Percentiles rank a stretch among this genome's conserved stretches.
These are phyloP conservation scores for Talaromyces adpressus DNA, from an alignment of 495 filamentous ascomycete genomes.

Conservation along the genomic window DNA sequence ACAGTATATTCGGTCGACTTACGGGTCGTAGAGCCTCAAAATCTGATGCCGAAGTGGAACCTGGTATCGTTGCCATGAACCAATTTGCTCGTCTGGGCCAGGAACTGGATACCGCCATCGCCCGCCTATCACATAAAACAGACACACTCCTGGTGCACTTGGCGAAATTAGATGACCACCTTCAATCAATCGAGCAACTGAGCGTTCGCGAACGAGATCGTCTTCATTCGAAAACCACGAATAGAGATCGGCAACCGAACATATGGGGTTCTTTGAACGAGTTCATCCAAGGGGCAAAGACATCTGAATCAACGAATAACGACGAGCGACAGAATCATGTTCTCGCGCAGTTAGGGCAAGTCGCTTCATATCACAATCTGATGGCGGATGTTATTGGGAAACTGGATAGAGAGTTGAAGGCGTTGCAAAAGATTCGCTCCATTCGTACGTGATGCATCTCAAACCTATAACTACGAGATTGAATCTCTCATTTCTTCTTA, in stretches of 20 bases:
- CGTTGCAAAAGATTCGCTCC: constrained; percentile 11
- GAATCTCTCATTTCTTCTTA: neutral
- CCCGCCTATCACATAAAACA: constrained; percentile 29
- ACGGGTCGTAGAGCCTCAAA: neutral
- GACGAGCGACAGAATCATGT: constrained; percentile 11
- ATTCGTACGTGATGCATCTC: neutral
- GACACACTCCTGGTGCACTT: constrained; percentile 29
- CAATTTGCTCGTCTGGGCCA: constrained; percentile 29
- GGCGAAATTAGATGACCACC: constrained; percentile 34
- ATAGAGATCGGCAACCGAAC: neutral
- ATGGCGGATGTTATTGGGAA: constrained; percentile 15
- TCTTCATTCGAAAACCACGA: neutral
- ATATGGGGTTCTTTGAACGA: constrained; percentile 12
- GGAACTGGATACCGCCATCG: constrained; percentile 30
- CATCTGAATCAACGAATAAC: neutral
- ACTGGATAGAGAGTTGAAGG: constrained; percentile 16
- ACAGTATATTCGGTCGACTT: neutral
- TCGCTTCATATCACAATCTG: constrained; percentile 20
- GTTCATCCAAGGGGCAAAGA: constrained; percentile 11
- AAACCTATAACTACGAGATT: neutral
- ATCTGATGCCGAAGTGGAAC: neutral
- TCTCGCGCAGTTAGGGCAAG: constrained; percentile 14
- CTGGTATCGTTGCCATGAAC: neutral
- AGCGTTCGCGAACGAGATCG: constrained; percentile 19
- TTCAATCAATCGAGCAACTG: constrained; percentile 33